Conservation (phyloP, 768 basidiomycete genomes). For the Rhodocollybia butyracea region DNA sequence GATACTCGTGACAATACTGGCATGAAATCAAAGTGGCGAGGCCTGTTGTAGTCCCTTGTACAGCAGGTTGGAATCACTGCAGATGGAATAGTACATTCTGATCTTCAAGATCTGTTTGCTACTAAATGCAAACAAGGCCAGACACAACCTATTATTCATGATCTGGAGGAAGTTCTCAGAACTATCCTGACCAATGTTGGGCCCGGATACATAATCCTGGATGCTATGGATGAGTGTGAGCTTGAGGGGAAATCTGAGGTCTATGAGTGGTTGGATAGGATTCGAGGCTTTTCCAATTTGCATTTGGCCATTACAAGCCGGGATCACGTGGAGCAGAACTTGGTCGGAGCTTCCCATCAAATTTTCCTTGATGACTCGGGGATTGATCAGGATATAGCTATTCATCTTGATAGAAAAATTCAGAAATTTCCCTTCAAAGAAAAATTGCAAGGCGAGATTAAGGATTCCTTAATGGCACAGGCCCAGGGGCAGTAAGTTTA, state of each 20-base stretch:
- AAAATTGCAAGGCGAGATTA: background rate
- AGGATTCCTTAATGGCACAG: background rate
- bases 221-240: slow-evolving; percentile 3
- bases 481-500: background rate
- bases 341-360: background rate
- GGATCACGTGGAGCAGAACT: background rate
- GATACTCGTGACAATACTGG: slow-evolving; percentile 1
- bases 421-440: background rate
- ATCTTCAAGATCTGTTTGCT: background rate
- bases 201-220: background rate
- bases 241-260: background rate
- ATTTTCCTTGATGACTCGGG: background rate
- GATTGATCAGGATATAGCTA: background rate
- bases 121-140: background rate
- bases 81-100: background rate
- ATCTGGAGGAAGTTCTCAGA: background rate
- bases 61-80: background rate
- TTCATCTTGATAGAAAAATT: background rate
- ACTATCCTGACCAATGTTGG: background rate
- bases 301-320: background rate
- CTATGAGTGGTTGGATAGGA: background rate
- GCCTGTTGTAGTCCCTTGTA: background rate
- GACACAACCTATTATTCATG: background rate
- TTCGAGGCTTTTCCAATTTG: background rate
- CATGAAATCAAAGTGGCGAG: background rate